Evolutionary conservation across 805 yeast species (phyloP).

Genomic region (Zygotorulaspora danielsina): DNA sequence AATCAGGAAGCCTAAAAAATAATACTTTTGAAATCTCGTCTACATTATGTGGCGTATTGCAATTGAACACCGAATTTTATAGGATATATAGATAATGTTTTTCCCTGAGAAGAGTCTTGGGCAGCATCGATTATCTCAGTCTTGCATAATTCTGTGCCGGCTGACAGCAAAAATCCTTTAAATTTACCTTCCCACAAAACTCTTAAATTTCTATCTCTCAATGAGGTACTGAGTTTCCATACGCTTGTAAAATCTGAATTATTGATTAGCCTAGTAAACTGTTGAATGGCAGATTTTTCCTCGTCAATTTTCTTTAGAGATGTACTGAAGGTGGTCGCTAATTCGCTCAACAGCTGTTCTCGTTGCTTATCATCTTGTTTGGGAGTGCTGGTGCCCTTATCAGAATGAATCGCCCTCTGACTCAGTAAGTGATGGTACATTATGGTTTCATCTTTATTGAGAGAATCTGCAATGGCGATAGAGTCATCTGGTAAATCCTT

Average conservation of each 20-base stretch:
- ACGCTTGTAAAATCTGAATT: slow-evolving; percentile 63
- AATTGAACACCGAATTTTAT: slow-evolving; percentile 32
- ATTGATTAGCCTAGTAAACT: slow-evolving; percentile 48
- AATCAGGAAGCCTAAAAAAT: slow-evolving; percentile 34
- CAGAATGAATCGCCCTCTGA: slow-evolving; percentile 2
- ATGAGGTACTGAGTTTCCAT: slow-evolving; percentile 65
- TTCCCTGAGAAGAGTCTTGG: not conserved
- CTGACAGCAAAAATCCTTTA: slow-evolving; percentile 70
- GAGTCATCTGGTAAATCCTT: slow-evolving; percentile 8
- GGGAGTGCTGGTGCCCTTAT: not conserved
- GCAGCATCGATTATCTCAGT: slow-evolving; percentile 3
- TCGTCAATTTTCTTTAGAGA: slow-evolving; percentile 30
- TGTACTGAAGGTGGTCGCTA: slow-evolving; percentile 33
- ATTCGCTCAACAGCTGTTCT: slow-evolving; percentile 24
- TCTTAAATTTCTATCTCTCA: slow-evolving; percentile 56
- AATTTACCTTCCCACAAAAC: slow-evolving; percentile 85
- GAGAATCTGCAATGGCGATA: slow-evolving; percentile 3
- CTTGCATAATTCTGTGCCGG: slow-evolving; percentile 56
- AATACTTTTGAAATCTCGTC: not conserved
- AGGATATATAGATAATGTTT: slow-evolving; percentile 14
- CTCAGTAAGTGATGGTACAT: slow-evolving; percentile 21
- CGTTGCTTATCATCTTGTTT: slow-evolving; percentile 11
- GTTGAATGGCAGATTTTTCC: slow-evolving; percentile 44
- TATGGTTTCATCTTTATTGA: slow-evolving; percentile 7
- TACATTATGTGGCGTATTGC: slow-evolving; percentile 27